These are phyloP conservation scores for Panicum hallii DNA, from an alignment of 202 grass and related monocot genomes.

Conservation along the genomic window DNA sequence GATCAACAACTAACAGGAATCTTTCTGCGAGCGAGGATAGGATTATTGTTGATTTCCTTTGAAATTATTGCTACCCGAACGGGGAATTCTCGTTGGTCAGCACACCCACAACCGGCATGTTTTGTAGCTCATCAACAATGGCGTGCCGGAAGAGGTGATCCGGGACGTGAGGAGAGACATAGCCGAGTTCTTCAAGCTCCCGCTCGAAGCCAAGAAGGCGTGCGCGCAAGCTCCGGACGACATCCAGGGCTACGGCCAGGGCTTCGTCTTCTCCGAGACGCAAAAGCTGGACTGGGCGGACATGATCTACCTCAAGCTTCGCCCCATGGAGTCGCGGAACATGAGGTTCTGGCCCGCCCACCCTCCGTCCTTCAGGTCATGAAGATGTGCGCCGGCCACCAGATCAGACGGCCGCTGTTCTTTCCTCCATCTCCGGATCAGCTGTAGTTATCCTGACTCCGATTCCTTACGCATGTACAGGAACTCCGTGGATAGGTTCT, in stretches of 20 bases:
- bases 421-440: too few relatives aligned
- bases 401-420: too few relatives aligned
- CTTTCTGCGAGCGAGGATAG: neutral
- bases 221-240: neutral
- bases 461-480: neutral
- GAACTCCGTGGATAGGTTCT: conserved; percentile 48
- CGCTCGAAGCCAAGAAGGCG: neutral
- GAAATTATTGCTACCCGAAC: neutral
- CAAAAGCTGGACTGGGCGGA: conserved; percentile 29
- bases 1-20: neutral
- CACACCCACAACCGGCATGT: neutral
- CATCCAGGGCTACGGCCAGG: conserved; percentile 18
- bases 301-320: conserved; percentile 36
- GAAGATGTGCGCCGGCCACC: too few relatives aligned
- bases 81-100: neutral
- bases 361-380: neutral
- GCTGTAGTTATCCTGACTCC: too few relatives aligned
- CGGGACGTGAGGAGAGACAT: conserved; percentile 33
- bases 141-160: conserved; percentile 38
- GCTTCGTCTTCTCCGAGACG: conserved; percentile 17
- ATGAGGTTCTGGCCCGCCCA: conserved; percentile 35
- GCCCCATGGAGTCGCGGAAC: conserved; percentile 40
- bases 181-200: conserved; percentile 9
- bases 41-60: too few relatives aligned
- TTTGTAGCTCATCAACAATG: conserved; percentile 46